A percentile compares a stretch with the other conserved stretches of the same genome.
Evolutionary conservation across 2,329 filamentous ascomycete species (phyloP).

Genomic region (Pseudogymnoascus sp.): DNA sequence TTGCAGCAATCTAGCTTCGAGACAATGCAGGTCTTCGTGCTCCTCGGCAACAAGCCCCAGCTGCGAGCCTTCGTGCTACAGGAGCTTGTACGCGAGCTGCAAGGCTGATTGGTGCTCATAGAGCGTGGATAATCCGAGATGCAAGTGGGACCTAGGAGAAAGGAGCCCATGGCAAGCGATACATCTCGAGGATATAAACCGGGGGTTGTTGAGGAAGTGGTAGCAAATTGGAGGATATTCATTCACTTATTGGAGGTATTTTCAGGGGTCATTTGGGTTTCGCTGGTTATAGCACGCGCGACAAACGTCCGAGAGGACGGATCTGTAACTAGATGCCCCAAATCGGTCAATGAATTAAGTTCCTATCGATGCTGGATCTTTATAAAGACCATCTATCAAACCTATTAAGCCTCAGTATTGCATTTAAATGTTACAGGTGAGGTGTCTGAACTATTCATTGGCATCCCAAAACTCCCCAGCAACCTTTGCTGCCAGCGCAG

Average conservation of each 20-base stretch:
- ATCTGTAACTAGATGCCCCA: neutral
- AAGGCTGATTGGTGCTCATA: neutral
- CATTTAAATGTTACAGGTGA: neutral
- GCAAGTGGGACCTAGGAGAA: neutral
- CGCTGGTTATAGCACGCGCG: neutral
- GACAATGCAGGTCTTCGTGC: neutral
- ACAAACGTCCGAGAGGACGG: neutral
- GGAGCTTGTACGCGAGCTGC: neutral
- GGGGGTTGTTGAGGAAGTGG: neutral
- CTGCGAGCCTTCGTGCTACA: neutral
- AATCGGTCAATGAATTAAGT: neutral
- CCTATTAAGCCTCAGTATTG: neutral
- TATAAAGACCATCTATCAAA: neutral
- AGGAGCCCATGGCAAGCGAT: neutral
- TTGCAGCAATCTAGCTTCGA: neutral
- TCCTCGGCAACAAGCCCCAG: neutral
- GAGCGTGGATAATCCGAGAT: neutral
- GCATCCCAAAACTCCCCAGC: conserved; percentile 10
- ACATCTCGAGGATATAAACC: neutral
- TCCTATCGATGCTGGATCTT: neutral
- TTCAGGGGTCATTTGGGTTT: neutral
- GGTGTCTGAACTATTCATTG: neutral
- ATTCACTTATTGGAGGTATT: neutral
- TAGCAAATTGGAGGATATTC: neutral
- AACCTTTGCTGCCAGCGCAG: conserved; percentile 10